A percentile compares a stretch with the other conserved stretches of the same genome.
These are phyloP conservation scores for Ophiognomonia clavigignenti-juglandacearum DNA, from an alignment of 2,329 filamentous ascomycete species.

Conservation along the genomic window DNA sequence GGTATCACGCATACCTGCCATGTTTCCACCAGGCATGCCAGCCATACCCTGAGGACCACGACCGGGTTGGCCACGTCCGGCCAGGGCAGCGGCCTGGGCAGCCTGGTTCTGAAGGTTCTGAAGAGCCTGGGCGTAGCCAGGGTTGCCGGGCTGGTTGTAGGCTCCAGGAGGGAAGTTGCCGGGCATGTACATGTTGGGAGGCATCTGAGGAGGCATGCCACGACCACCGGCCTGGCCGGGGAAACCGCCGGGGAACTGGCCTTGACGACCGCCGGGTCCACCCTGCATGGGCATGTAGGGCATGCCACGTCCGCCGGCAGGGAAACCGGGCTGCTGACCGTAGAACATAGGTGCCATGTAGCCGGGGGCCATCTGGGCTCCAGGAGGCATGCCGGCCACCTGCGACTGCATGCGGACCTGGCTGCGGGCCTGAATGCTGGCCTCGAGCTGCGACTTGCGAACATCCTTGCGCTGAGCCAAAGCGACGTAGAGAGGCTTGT, in stretches of 20 bases:
- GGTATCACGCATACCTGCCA: constrained; percentile 45
- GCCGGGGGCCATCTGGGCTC: constrained; percentile 74
- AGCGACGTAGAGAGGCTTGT: constrained; percentile 96
- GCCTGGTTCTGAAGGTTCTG: constrained; percentile 76
- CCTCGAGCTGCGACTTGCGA: constrained; percentile 98
- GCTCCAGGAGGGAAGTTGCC: constrained; percentile 74
- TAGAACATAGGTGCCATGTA: constrained; percentile 94
- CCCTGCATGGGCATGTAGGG: constrained; percentile 63
- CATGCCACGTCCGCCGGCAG: constrained; percentile 58
- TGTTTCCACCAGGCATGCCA: constrained; percentile 46
- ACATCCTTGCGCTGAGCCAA: constrained; percentile 99
- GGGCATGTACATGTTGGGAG: constrained; percentile 81
- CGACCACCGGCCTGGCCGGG: constrained; percentile 73
- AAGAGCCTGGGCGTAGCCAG: constrained; percentile 76
- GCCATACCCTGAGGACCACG: constrained; percentile 72
- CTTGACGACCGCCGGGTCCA: constrained; percentile 76
- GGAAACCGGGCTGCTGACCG: constrained; percentile 69
- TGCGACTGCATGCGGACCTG: constrained; percentile 98
- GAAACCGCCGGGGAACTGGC: constrained; percentile 78
- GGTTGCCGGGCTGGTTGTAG: constrained; percentile 75
- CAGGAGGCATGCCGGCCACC: constrained; percentile 57
- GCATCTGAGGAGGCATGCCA: constrained; percentile 74
- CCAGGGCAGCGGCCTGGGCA: constrained; percentile 46
- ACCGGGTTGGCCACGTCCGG: constrained; percentile 61
- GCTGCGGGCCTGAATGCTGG: constrained; percentile 98